Conservation (phyloP, 1,139 yeast species). For the Yarrowia galli region DNA sequence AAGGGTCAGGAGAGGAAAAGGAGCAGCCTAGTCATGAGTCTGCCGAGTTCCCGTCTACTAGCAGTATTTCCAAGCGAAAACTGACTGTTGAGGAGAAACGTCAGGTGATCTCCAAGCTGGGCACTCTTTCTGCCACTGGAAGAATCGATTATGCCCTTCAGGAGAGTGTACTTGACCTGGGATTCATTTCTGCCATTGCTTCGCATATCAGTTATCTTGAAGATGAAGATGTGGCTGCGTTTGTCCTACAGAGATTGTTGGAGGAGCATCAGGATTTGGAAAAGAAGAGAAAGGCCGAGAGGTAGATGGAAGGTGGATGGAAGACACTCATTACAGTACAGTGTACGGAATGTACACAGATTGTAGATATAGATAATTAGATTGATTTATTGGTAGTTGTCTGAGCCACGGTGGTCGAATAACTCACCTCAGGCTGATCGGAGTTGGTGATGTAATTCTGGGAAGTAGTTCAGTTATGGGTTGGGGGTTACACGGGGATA, state of each 20-base stretch:
- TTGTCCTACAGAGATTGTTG: conserved; percentile 57
- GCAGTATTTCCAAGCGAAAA: conserved; percentile 33
- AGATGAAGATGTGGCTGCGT: conserved; percentile 83
- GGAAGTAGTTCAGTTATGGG: no score
- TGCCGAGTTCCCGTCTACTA: conserved; percentile 32
- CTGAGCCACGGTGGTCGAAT: neutral
- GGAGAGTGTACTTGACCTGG: conserved; percentile 80
- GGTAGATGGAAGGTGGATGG: neutral
- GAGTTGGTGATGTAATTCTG: no score
- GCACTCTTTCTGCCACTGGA: conserved; percentile 64
- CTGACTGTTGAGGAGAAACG: conserved; percentile 42
- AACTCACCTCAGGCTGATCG: no score
- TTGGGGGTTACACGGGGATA: no score
- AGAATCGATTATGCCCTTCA: conserved; percentile 83
- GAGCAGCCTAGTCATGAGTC: conserved; percentile 23
- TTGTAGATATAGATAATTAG: conserved; percentile 3
- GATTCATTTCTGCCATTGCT: conserved; percentile 78
- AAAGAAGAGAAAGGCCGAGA: conserved; percentile 12
- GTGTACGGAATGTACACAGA: neutral
- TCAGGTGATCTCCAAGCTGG: conserved; percentile 46
- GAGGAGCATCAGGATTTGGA: conserved; percentile 30
- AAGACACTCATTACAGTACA: neutral
- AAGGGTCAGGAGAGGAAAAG: conserved; percentile 34
- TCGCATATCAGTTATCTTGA: conserved; percentile 92
- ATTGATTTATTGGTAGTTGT: neutral